Evolutionary conservation across 2,329 filamentous ascomycete species (phyloP).

Genomic region (Apiospora rasikravindrae): DNA sequence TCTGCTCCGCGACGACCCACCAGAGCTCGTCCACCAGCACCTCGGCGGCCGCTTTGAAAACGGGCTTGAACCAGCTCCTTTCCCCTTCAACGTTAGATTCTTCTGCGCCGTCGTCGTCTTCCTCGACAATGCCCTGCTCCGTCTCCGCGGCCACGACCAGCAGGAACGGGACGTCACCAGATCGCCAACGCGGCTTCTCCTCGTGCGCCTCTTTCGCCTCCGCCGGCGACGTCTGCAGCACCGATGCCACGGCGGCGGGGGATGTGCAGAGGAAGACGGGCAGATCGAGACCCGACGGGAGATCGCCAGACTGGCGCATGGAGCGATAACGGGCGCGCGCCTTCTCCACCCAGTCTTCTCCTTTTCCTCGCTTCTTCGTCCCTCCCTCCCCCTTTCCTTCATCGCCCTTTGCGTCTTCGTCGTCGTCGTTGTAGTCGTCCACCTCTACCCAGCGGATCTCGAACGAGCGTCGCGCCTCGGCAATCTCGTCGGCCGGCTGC

Average conservation of each 20-base stretch:
- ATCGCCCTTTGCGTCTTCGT: neutral
- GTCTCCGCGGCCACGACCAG: slow-evolving; percentile 26
- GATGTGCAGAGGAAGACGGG: slow-evolving; percentile 29
- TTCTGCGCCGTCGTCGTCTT: slow-evolving; percentile 11
- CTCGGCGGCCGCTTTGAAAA: slow-evolving; percentile 30
- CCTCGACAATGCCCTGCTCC: slow-evolving; percentile 21
- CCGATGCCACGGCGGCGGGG: slow-evolving; percentile 24
- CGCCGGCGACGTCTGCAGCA: slow-evolving; percentile 11
- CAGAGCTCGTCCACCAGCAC: slow-evolving; percentile 27
- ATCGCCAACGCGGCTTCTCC: slow-evolving; percentile 20
- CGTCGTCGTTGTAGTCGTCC: slow-evolving; percentile 21
- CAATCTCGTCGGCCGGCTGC: slow-evolving; percentile 22
- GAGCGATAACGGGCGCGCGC: slow-evolving; percentile 19
- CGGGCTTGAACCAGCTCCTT: slow-evolving; percentile 28
- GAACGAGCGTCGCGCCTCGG: slow-evolving; percentile 24
- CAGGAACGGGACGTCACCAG: slow-evolving; percentile 25
- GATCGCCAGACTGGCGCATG: slow-evolving; percentile 16
- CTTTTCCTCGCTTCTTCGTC: no score
- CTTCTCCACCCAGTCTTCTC: neutral
- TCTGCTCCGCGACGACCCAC: slow-evolving; percentile 21
- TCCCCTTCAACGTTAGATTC: neutral
- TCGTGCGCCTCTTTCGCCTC: neutral
- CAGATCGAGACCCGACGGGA: slow-evolving; percentile 16
- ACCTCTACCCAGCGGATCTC: slow-evolving; percentile 24
- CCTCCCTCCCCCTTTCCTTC: slow-evolving; percentile 2